A percentile compares a stretch with the other conserved stretches of the same genome.
Conservation (phyloP, 805 yeast genomes). For the Millerago galiae region DNA sequence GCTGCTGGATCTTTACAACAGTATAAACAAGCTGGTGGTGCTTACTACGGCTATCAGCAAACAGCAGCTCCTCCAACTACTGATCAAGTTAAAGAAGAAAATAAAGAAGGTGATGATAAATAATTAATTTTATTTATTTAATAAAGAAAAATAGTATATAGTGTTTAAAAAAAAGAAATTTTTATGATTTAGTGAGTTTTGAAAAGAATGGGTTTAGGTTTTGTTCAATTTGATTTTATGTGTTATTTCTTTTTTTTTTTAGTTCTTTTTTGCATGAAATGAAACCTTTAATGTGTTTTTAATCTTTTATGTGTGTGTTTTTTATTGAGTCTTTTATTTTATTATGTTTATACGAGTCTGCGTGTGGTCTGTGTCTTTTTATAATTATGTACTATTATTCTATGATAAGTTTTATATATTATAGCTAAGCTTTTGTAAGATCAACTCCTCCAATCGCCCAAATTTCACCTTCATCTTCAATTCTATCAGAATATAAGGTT, state of each 20-base stretch:
- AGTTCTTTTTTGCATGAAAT: too few relatives aligned
- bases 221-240: too few relatives aligned
- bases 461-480: conserved; percentile 80
- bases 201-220: too few relatives aligned
- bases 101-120: background rate
- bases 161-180: too few relatives aligned
- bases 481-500: conserved; percentile 74
- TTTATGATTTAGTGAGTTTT: too few relatives aligned
- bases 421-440: conserved; percentile 22
- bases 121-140: too few relatives aligned
- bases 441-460: conserved; percentile 83
- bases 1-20: conserved; percentile 3
- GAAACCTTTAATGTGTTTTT: background rate
- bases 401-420: background rate
- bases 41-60: conserved; percentile 9
- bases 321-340: background rate
- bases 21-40: conserved; percentile 4
- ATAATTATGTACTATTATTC: background rate
- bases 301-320: background rate
- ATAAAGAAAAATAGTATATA: too few relatives aligned
- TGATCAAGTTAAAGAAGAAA: conserved; percentile 1
- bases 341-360: too few relatives aligned
- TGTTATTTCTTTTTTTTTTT: too few relatives aligned
- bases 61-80: background rate
- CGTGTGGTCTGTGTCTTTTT: background rate